Conservation (phyloP, 139 green algal species). For the Chlorella sp. region DNA sequence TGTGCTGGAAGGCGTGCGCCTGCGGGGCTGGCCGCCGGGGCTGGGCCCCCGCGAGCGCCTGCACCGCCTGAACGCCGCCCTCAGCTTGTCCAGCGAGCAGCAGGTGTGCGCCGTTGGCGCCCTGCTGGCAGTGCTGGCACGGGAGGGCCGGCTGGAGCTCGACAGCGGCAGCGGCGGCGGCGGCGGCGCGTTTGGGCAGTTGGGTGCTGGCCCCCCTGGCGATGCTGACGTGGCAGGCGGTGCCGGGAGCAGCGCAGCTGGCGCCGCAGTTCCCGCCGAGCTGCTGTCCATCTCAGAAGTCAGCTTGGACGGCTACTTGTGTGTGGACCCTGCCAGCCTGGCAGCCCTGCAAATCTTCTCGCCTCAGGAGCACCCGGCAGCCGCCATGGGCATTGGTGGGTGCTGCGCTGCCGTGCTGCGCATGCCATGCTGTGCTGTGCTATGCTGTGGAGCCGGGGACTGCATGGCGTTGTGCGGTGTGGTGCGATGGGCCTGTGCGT, state of each 20-base stretch:
- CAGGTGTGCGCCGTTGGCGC: constrained; percentile 66
- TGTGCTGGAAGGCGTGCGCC: constrained; percentile 24
- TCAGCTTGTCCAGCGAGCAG: constrained; percentile 37
- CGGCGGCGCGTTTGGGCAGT: not conserved
- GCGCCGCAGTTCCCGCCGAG: not conserved
- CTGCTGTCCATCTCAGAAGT: constrained; percentile 46
- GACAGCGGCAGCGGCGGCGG: not conserved
- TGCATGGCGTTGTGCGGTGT: not conserved
- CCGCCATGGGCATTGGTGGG: constrained; percentile 85
- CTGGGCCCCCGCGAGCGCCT: constrained; percentile 27
- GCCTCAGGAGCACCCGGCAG: constrained; percentile 81
- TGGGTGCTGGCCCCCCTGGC: not conserved
- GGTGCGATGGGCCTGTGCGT: not conserved
- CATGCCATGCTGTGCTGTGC: not conserved
- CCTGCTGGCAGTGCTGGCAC: constrained; percentile 58
- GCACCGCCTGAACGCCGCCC: constrained; percentile 41
- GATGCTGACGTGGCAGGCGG: not conserved
- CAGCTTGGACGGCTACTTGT: constrained; percentile 57
- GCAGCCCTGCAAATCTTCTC: constrained; percentile 75
- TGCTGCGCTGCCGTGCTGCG: not conserved
- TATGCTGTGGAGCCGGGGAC: not conserved
- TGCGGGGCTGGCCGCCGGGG: constrained; percentile 20
- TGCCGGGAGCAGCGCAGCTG: constrained; percentile 1
- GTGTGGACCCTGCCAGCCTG: constrained; percentile 66
- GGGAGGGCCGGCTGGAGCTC: constrained; percentile 40